A percentile compares a stretch with the other conserved stretches of the same genome.
These are phyloP conservation scores for Colletotrichum tropicicola DNA, from an alignment of 2,329 filamentous ascomycete species.

Conservation along the genomic window DNA sequence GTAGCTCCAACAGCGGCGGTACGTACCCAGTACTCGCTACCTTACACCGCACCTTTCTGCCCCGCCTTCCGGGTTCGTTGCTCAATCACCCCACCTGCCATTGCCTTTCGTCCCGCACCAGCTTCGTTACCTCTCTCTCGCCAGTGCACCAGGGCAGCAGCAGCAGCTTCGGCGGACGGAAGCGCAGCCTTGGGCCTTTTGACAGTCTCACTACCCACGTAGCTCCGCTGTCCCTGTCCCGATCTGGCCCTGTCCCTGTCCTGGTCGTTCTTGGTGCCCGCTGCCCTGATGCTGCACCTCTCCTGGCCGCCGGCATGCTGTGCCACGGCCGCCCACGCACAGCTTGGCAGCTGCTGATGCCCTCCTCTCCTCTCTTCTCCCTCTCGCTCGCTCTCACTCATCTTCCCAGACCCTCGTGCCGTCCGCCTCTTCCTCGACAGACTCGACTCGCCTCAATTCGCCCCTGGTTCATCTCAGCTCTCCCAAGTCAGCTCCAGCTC, in stretches of 20 bases:
- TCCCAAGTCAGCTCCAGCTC: background rate
- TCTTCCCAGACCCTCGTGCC: background rate
- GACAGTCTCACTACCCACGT: too few species aligned
- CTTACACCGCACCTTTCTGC: conserved; percentile 15
- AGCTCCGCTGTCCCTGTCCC: background rate
- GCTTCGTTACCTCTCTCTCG: too few species aligned
- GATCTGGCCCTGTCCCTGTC: background rate
- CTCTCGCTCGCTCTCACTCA: background rate
- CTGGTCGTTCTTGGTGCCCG: background rate
- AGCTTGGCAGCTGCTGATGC: background rate
- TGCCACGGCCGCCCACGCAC: background rate
- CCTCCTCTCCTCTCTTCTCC: background rate
- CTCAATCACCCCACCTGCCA: conserved; percentile 14
- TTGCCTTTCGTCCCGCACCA: too few species aligned
- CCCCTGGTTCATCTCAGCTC: background rate
- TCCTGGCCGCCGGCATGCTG: background rate
- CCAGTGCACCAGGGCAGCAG: too few species aligned
- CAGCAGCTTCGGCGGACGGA: too few species aligned
- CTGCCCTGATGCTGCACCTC: background rate
- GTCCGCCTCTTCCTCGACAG: background rate
- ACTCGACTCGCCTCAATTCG: background rate
- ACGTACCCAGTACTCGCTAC: background rate
- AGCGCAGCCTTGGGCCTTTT: too few species aligned
- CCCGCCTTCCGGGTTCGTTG: conserved; percentile 13
- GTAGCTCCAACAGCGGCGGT: background rate